These are phyloP conservation scores for Sporothrix brasiliensis DNA, from an alignment of 2,329 filamentous ascomycete species.

Conservation along the genomic window DNA sequence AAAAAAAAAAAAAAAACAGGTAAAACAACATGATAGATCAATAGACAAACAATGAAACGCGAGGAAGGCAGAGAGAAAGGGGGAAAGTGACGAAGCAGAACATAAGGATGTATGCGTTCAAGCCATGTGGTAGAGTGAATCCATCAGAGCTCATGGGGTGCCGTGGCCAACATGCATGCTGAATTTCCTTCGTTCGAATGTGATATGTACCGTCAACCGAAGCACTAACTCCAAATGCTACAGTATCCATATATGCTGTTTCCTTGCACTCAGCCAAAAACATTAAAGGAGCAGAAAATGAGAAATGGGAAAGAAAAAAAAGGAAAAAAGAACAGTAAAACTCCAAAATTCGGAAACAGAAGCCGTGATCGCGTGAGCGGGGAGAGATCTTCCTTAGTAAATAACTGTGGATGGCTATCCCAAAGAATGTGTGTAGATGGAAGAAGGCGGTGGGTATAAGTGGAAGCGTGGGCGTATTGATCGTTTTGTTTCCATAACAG, in stretches of 20 bases:
- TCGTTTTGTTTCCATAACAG: conserved; percentile 25
- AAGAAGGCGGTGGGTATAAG: not conserved
- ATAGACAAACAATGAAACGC: conserved; percentile 1
- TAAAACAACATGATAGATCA: not conserved
- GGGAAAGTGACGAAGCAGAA: not conserved
- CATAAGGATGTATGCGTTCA: conserved; percentile 3
- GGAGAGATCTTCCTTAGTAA: conserved; percentile 30
- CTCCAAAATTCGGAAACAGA: not conserved
- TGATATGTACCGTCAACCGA: conserved; percentile 23
- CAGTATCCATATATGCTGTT: conserved; percentile 20
- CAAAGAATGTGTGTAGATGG: conserved; percentile 12
- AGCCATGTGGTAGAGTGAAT: not conserved
- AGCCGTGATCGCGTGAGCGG: conserved; percentile 32
- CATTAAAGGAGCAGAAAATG: not conserved
- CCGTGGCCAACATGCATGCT: not conserved
- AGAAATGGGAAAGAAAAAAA: not conserved
- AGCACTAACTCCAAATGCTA: conserved; percentile 27
- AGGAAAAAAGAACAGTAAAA: not conserved
- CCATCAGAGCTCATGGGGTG: not conserved
- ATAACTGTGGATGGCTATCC: conserved; percentile 22
- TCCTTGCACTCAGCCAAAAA: conserved; percentile 1
- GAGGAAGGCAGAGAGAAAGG: not conserved
- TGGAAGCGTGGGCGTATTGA: conserved; percentile 24
- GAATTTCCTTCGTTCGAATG: conserved; percentile 2
- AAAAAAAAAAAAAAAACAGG: not conserved